phyloP scores from a whole-genome alignment of 768 basidiomycete genomes.

The Coprinopsis sp. region DNA sequence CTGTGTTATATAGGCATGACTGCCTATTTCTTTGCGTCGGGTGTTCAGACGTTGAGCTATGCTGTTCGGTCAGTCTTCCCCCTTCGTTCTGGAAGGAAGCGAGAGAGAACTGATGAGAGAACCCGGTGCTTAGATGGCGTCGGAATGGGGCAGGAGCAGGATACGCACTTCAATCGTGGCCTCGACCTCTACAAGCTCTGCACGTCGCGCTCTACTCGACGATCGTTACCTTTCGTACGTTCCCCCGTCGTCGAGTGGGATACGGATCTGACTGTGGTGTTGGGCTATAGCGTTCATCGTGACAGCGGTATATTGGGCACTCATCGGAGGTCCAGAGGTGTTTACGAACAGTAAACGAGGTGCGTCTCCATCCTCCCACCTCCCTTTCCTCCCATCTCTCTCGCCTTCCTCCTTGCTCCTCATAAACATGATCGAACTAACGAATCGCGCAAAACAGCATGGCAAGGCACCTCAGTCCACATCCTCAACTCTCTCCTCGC shows the following conservation, averaged over 20 bases:
- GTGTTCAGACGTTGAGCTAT: constrained; percentile 8
- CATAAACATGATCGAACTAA: too few species aligned
- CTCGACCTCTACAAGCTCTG: constrained; percentile 7
- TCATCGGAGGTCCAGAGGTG: constrained; percentile 11
- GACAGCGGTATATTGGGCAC: constrained; percentile 10
- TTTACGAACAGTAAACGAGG: constrained; percentile 1
- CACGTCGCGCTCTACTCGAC: constrained; percentile 13
- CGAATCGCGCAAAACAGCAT: constrained; percentile 34
- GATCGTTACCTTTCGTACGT: constrained; percentile 15
- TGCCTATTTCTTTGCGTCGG: constrained; percentile 15
- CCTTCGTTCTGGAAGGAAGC: too few species aligned
- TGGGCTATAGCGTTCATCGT: constrained; percentile 6
- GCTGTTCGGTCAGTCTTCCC: not conserved
- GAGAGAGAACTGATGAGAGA: too few species aligned
- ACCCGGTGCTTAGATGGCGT: not conserved
- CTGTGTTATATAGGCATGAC: constrained; percentile 11
- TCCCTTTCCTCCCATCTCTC: not conserved
- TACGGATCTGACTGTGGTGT: not conserved
- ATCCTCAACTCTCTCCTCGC: constrained; percentile 54
- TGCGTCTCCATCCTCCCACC: not conserved
- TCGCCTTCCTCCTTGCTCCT: too few species aligned
- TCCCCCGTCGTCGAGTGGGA: not conserved
- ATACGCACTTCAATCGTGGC: constrained; percentile 16
- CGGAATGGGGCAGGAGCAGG: not conserved
- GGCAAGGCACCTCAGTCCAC: constrained; percentile 57